Percentiles rank a stretch among this genome's conserved stretches.
These are phyloP conservation scores for Limnomonas spitsbergensis DNA, from an alignment of 139 green algal genomes.

Conservation along the genomic window DNA sequence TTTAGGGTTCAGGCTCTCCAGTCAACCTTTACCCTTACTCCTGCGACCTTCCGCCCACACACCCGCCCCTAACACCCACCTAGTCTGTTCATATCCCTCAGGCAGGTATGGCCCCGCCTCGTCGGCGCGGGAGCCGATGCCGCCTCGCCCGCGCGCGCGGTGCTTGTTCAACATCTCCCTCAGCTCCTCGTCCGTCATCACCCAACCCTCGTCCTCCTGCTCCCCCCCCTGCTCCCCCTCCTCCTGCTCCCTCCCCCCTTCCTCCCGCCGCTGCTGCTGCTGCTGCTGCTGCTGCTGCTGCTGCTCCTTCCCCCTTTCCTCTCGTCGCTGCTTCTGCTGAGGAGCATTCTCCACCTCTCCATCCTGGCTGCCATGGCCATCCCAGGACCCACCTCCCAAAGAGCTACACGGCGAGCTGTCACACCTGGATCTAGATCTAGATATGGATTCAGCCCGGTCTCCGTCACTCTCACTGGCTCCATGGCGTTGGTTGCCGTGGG, in stretches of 20 bases:
- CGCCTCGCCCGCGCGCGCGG: neutral
- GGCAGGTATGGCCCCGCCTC: conserved; percentile 18
- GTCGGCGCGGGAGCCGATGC: conserved; percentile 19
- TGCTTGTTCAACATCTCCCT: conserved; percentile 23
- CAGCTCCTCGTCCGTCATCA: conserved; percentile 41
- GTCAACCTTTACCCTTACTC: too few relatives aligned
- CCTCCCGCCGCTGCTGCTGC: neutral
- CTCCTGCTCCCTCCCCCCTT: neutral
- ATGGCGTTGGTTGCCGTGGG: too few relatives aligned
- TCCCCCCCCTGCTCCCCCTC: neutral
- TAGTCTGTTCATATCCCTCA: conserved; percentile 6
- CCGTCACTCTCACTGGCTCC: too few relatives aligned
- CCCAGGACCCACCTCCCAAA: too few relatives aligned
- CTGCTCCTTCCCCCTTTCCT: too few relatives aligned
- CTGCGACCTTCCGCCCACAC: too few relatives aligned
- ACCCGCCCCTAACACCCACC: too few relatives aligned
- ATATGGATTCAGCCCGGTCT: too few relatives aligned
- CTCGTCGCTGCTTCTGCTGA: neutral
- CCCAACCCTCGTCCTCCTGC: conserved; percentile 7
- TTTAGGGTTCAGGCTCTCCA: too few relatives aligned
- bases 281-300: neutral
- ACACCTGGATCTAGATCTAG: too few relatives aligned
- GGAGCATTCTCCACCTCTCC: neutral
- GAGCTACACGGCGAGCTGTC: too few relatives aligned
- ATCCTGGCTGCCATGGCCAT: neutral